Conservation (phyloP, 2,329 filamentous ascomycete species). For the Blastomyces emzantsi region DNA sequence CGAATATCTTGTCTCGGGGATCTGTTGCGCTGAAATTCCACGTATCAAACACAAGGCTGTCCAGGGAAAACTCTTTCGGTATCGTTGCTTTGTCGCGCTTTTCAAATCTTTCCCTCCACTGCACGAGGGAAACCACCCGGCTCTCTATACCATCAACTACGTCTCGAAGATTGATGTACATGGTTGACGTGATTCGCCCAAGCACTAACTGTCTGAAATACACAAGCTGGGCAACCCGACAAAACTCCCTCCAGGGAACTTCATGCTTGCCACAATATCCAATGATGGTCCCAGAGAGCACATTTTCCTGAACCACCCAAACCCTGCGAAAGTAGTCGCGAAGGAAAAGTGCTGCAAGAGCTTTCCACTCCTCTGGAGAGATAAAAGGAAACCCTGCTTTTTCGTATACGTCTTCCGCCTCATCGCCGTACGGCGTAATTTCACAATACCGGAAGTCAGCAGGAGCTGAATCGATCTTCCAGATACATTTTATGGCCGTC, state of each 20-base stretch:
- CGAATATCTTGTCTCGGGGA: slow-evolving; percentile 15
- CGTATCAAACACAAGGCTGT: slow-evolving; percentile 14
- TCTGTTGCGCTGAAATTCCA: slow-evolving; percentile 13
- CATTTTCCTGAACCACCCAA: slow-evolving; percentile 21
- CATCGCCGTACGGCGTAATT: slow-evolving; percentile 6
- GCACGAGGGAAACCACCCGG: slow-evolving; percentile 7
- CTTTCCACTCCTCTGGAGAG: slow-evolving; percentile 11
- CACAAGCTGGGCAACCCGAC: slow-evolving; percentile 9
- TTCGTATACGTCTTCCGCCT: slow-evolving; percentile 8
- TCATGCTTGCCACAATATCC: slow-evolving; percentile 14
- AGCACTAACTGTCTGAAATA: slow-evolving; percentile 8
- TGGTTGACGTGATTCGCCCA: slow-evolving; percentile 4
- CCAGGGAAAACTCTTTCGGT: slow-evolving; percentile 6
- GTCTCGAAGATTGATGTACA: slow-evolving; percentile 8
- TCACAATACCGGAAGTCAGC: slow-evolving; percentile 8
- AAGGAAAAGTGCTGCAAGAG: slow-evolving; percentile 15
- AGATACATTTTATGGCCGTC: slow-evolving; percentile 12
- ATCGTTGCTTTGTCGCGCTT: neutral
- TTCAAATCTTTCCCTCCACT: slow-evolving; percentile 11
- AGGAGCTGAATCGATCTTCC: slow-evolving; percentile 6
- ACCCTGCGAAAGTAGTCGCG: slow-evolving; percentile 19
- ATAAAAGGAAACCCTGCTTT: slow-evolving; percentile 13
- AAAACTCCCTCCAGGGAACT: slow-evolving; percentile 13
- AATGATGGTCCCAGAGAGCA: slow-evolving; percentile 15
- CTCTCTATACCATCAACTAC: slow-evolving; percentile 10